phyloP scores from a whole-genome alignment of 306 rosid species.

The Trifolium fragiferum region DNA sequence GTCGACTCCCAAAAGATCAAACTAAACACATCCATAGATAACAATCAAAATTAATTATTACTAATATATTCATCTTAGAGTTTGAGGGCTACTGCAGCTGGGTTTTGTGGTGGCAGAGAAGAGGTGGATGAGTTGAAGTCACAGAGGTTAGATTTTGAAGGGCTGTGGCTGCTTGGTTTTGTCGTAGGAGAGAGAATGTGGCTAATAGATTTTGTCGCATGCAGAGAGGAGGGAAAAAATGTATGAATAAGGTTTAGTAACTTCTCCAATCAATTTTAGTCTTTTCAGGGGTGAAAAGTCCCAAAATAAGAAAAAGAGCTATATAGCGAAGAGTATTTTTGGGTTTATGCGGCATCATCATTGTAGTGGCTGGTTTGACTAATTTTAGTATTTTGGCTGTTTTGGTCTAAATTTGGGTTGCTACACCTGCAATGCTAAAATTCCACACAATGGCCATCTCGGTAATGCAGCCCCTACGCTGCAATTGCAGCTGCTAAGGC shows the following conservation, averaged over 20 bases:
- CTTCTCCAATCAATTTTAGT: background rate
- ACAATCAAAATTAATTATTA: too few species aligned
- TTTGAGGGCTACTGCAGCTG: background rate
- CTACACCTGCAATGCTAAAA: background rate
- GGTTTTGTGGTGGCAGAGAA: background rate
- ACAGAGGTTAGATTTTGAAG: background rate
- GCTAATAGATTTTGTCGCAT: background rate
- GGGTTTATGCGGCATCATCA: background rate
- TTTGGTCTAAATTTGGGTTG: background rate
- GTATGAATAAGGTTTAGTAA: background rate
- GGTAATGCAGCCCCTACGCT: background rate
- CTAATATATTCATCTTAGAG: background rate
- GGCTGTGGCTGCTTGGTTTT: background rate
- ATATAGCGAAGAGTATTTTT: background rate
- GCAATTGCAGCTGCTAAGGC: background rate
- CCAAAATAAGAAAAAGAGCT: background rate
- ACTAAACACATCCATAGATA: too few species aligned
- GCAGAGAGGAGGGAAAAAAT: background rate
- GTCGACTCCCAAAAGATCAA: too few species aligned
- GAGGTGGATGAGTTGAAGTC: background rate
- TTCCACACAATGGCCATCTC: background rate
- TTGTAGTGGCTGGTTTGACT: background rate
- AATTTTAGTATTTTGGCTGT: background rate
- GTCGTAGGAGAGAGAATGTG: background rate
- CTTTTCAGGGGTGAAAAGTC: background rate